Evolutionary conservation across 2,329 filamentous ascomycete genomes (phyloP).

Genomic region (Bretziella fagacearum): DNA sequence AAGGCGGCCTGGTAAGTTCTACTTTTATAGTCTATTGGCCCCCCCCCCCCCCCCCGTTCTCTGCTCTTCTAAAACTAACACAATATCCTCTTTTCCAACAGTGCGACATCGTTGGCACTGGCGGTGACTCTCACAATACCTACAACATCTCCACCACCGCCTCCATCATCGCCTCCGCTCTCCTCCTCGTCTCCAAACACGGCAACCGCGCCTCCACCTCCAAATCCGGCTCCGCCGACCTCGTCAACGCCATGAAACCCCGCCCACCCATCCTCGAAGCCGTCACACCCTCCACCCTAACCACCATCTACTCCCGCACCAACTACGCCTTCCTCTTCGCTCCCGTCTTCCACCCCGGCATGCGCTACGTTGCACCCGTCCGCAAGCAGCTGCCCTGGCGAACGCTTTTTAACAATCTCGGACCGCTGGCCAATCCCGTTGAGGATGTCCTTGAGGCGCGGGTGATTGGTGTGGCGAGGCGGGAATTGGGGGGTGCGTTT

Average conservation of each 20-base stretch:
- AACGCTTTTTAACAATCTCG: slow-evolving; percentile 94
- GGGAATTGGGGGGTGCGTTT: slow-evolving; percentile 75
- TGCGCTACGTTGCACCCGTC: slow-evolving; percentile 73
- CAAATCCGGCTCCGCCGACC: slow-evolving; percentile 85
- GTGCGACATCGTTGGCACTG: slow-evolving; percentile 93
- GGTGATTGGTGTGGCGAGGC: slow-evolving; percentile 80
- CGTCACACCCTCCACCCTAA: slow-evolving; percentile 54
- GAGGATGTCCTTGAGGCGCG: slow-evolving; percentile 73
- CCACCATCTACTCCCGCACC: slow-evolving; percentile 54
- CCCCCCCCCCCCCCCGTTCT: too few species aligned
- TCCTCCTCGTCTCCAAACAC: slow-evolving; percentile 82
- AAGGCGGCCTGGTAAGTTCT: slow-evolving; percentile 59
- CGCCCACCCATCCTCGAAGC: slow-evolving; percentile 56
- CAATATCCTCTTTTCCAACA: slow-evolving; percentile 19
- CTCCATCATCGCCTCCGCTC: slow-evolving; percentile 74
- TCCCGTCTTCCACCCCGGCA: slow-evolving; percentile 88
- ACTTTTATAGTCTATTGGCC: neutral
- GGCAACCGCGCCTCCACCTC: slow-evolving; percentile 92
- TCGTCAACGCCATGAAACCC: slow-evolving; percentile 60
- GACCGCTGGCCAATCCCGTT: slow-evolving; percentile 79
- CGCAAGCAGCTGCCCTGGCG: slow-evolving; percentile 80
- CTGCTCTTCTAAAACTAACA: slow-evolving; percentile 4
- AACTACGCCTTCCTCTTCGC: slow-evolving; percentile 96
- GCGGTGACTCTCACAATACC: slow-evolving; percentile 89
- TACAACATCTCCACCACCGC: slow-evolving; percentile 97